These are phyloP conservation scores for Cercospora brassicicola DNA, from an alignment of 2,329 filamentous ascomycete species.

Conservation along the genomic window DNA sequence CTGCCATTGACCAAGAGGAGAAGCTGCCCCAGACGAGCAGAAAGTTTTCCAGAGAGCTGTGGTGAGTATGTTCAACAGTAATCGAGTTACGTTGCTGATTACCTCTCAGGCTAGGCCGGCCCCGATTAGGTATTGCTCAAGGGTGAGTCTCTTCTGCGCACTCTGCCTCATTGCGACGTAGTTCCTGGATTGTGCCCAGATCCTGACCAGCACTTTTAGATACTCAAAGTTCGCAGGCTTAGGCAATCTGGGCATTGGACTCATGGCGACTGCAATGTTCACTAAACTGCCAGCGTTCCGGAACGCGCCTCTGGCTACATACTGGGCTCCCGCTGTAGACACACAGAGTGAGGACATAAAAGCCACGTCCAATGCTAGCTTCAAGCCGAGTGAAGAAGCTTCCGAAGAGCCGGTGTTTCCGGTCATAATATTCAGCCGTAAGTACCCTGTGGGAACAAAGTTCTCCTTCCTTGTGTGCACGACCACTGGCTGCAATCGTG, in stretches of 20 bases:
- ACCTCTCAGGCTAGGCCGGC: slow-evolving; percentile 51
- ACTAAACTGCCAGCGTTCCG: slow-evolving; percentile 58
- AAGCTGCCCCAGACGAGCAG: slow-evolving; percentile 23
- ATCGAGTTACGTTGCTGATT: neutral
- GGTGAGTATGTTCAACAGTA: slow-evolving; percentile 39
- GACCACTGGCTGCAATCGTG: neutral
- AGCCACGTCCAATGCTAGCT: slow-evolving; percentile 46
- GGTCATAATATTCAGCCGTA: slow-evolving; percentile 60
- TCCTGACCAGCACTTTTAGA: neutral
- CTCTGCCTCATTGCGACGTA: neutral
- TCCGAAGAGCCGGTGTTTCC: slow-evolving; percentile 55
- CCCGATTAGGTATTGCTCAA: slow-evolving; percentile 56
- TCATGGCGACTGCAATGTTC: slow-evolving; percentile 61
- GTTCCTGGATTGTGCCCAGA: neutral
- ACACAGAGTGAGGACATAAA: slow-evolving; percentile 44
- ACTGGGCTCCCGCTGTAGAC: slow-evolving; percentile 49
- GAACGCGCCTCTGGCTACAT: neutral
- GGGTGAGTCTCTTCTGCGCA: slow-evolving; percentile 38
- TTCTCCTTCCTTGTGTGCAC: neutral
- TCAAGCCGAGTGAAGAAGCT: slow-evolving; percentile 39
- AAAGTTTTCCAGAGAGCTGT: slow-evolving; percentile 57
- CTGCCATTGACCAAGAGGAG: slow-evolving; percentile 44
- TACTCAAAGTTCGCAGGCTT: slow-evolving; percentile 63
- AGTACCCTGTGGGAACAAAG: neutral
- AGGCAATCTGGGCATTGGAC: slow-evolving; percentile 51